Conservation (phyloP, 331 rosid genomes). For the Malus hybrid region DNA sequence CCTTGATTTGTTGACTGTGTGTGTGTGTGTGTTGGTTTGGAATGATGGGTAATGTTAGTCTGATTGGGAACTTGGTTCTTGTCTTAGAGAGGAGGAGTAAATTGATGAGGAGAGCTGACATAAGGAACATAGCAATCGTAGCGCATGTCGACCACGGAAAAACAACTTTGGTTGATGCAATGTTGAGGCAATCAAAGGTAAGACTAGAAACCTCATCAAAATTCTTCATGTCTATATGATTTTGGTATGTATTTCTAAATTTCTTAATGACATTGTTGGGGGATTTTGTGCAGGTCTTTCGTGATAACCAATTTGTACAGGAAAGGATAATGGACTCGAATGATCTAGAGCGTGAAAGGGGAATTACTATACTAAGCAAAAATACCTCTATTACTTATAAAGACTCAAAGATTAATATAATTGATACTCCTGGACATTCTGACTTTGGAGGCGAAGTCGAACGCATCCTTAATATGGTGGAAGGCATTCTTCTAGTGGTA, state of each 20-base stretch:
- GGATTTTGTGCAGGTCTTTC: conserved; percentile 64
- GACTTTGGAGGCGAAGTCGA: conserved; percentile 99
- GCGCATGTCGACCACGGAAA: conserved; percentile 99
- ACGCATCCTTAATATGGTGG: conserved; percentile 96
- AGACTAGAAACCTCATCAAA: neutral
- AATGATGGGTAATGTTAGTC: neutral
- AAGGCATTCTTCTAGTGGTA: conserved; percentile 98
- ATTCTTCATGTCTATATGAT: neutral
- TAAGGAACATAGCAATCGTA: conserved; percentile 89
- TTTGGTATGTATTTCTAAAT: neutral
- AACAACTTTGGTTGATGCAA: conserved; percentile 94
- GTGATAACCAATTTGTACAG: conserved; percentile 85
- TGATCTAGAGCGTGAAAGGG: conserved; percentile 98
- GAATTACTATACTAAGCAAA: conserved; percentile 91
- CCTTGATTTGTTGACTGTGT: neutral
- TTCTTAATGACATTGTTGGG: conserved; percentile 8
- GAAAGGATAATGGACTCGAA: conserved; percentile 99
- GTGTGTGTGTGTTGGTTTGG: neutral
- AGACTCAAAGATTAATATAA: conserved; percentile 80
- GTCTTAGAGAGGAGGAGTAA: conserved; percentile 55
- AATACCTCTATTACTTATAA: conserved; percentile 84
- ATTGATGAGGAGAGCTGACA: conserved; percentile 63
- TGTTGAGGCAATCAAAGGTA: conserved; percentile 97
- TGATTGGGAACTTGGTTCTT: conserved; percentile 1
- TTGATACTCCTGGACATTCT: conserved; percentile 98